Evolutionary conservation across 108 stramenopile genomes (phyloP).

Genomic region (Skeletonema menzelii): DNA sequence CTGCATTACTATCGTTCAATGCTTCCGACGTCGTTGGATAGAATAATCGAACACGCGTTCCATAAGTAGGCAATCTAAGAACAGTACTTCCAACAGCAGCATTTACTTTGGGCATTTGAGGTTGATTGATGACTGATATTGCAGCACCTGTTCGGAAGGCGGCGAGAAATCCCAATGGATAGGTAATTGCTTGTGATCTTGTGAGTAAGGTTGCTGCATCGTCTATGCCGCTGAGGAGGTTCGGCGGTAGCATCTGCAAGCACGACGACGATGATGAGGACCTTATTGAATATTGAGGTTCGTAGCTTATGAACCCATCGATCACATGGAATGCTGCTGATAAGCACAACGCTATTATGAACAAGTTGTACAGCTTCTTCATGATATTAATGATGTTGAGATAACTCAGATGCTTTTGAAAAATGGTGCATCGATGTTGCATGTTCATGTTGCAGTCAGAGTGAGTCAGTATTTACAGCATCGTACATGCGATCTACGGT

Average conservation of each 20-base stretch:
- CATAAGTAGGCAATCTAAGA: slow-evolving; percentile 10
- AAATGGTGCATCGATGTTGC: too few species aligned
- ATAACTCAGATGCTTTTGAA: background rate
- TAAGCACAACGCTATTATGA: background rate
- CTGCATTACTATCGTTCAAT: background rate
- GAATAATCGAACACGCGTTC: slow-evolving; percentile 24
- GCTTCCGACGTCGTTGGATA: slow-evolving; percentile 7
- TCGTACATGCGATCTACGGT: background rate
- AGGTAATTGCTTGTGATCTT: slow-evolving; percentile 1
- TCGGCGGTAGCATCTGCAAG: background rate
- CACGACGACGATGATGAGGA: background rate
- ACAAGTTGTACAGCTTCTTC: background rate
- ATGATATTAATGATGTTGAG: background rate
- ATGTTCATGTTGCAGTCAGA: too few species aligned
- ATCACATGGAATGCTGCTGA: background rate
- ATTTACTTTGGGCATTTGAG: slow-evolving; percentile 11
- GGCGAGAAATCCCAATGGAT: slow-evolving; percentile 18
- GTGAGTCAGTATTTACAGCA: background rate
- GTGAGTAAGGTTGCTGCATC: background rate
- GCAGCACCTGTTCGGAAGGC: slow-evolving; percentile 30
- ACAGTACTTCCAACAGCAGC: slow-evolving; percentile 11
- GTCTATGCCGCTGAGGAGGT: background rate
- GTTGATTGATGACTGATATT: slow-evolving; percentile 14
- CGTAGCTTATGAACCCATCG: background rate
- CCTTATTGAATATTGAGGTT: background rate